These are phyloP conservation scores for Pharnaceum exiguum DNA, from an alignment of 148 eudicot genomes.

Conservation along the genomic window DNA sequence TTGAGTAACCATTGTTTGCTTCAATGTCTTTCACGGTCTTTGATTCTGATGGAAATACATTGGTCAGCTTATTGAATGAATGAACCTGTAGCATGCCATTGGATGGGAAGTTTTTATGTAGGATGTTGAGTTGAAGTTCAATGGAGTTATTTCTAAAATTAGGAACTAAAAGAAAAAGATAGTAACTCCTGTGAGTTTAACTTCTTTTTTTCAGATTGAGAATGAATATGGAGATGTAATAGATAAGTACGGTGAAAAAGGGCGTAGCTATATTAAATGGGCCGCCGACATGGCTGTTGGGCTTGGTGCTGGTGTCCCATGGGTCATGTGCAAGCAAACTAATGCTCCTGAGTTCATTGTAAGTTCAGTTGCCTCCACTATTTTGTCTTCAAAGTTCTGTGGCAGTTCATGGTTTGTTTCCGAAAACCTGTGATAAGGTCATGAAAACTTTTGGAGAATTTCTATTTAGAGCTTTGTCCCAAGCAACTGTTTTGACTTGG, in stretches of 20 bases:
- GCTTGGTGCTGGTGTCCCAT: slow-evolving; percentile 96
- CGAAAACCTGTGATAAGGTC: background rate
- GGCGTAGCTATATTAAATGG: slow-evolving; percentile 76
- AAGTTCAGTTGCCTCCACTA: slow-evolving; percentile 17
- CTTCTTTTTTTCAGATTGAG: slow-evolving; percentile 61
- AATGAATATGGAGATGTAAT: slow-evolving; percentile 90
- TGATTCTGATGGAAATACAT: background rate
- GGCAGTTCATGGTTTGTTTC: background rate
- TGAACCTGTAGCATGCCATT: background rate
- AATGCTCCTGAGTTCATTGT: slow-evolving; percentile 92
- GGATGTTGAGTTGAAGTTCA: background rate
- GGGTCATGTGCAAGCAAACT: slow-evolving; percentile 97
- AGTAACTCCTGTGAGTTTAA: background rate
- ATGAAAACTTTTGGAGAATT: background rate
- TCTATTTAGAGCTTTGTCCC: background rate
- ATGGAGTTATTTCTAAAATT: background rate
- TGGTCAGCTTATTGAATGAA: too few relatives aligned
- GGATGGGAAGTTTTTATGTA: background rate
- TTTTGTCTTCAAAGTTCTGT: background rate
- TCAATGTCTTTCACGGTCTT: too few relatives aligned
- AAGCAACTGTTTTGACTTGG: too few relatives aligned
- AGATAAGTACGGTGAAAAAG: slow-evolving; percentile 57
- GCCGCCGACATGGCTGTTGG: slow-evolving; percentile 89
- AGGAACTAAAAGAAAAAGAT: background rate
- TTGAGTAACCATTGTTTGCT: too few relatives aligned